These are phyloP conservation scores for Cyclotella cryptica DNA, from an alignment of 108 stramenopile species.

Conservation along the genomic window DNA sequence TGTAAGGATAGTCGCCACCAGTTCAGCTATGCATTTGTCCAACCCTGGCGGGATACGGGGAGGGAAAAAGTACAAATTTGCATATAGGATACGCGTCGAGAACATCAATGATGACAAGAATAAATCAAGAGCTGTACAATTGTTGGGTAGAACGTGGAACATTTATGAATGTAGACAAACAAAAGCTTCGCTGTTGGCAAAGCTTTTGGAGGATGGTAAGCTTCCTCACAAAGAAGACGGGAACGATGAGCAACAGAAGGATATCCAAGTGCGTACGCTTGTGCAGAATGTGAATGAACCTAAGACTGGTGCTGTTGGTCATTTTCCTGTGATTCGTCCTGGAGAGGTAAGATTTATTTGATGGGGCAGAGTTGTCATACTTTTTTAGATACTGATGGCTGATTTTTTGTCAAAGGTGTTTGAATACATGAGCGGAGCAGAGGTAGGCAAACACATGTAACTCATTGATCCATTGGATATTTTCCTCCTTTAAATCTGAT, in stretches of 20 bases:
- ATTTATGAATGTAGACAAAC: constrained; percentile 35
- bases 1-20: constrained; percentile 49
- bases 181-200: constrained; percentile 19
- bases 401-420: constrained; percentile 44
- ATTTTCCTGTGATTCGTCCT: constrained; percentile 62
- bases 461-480: background rate
- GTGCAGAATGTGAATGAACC: constrained; percentile 48
- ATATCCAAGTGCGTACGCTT: constrained; percentile 9
- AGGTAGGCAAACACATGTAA: constrained; percentile 7
- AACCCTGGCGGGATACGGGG: background rate
- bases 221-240: constrained; percentile 8
- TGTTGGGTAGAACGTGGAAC: constrained; percentile 55
- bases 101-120: constrained; percentile 27
- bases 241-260: constrained; percentile 6
- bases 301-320: constrained; percentile 51
- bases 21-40: constrained; percentile 22
- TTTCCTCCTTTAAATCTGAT: background rate
- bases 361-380: too few relatives aligned
- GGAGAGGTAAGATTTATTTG: constrained; percentile 48
- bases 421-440: constrained; percentile 58
- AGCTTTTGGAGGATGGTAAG: constrained; percentile 32
- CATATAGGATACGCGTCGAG: constrained; percentile 56
- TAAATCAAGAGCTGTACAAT: constrained; percentile 41
- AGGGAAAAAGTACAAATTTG: constrained; percentile 34
- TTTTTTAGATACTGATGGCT: background rate